Evolutionary conservation across 345 rosid species (phyloP), one percentile per base, ranked within the genome.

Genomic region (Citrus australasica): DNA sequence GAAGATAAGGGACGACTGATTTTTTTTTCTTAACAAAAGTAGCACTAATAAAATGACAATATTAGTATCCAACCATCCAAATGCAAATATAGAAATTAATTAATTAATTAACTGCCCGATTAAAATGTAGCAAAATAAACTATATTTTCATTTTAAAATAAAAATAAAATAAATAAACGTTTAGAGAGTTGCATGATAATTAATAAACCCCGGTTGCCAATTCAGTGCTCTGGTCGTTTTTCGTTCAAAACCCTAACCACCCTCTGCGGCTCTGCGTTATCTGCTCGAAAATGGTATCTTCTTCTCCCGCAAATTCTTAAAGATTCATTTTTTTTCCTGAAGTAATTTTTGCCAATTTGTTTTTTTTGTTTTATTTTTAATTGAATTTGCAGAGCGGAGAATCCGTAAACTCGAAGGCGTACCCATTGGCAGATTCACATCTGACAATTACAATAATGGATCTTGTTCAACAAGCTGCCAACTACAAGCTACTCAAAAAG

Each of bases 401-500:
- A 69, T 82, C 81, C 2, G 94, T 91, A 60, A 95, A 92, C 80
- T 92, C 98, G 0, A 91, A 89, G 83, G 98, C 95, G 0, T 92
- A 92, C 76, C 98, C 99, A 1, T 88, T 95, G 2, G 97, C 98
- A 0, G 94, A 91, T 84, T 84, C 94, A 24, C 94, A 92, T 86
- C 83, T 95, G 37, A 60, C 90, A 1, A 88, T 89, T 22, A 93
- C 98, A 4, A 91, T 95, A 25, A 81, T 92, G 38, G 97, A 93
- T 83, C 94, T 95, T 22, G 89, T 95, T 77, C 97, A 93, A 72
- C 97, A 95, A 88, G 99, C 98, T 46, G 90, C 96, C 51, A 91
- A 93, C 75, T 91, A 92, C 92, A 92, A 92, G 88, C 98, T 91
- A 82, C 98, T 93, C 79, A 95, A 95, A 77, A 93, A 92, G 88